Evolutionary conservation across 2,329 filamentous ascomycete genomes (phyloP), one percentile per base, ranked within the genome.

Genomic region (Chrysoporthe austroafricana): DNA sequence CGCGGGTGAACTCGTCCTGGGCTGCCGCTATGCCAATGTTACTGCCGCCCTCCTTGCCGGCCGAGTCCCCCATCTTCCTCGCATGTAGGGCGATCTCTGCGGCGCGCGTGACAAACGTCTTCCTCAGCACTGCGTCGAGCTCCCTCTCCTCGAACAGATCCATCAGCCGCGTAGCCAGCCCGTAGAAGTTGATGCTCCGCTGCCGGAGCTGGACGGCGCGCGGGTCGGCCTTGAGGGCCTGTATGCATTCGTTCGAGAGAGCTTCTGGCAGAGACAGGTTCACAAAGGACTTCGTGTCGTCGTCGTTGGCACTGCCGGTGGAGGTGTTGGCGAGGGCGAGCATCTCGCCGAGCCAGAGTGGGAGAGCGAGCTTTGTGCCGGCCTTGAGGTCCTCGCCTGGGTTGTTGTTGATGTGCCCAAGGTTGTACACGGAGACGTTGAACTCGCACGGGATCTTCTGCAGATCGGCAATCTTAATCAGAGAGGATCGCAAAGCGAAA

Each of bases 391-490:
- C 80, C 43, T 85, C 81, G 2, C 79, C 77, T 34, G 91, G 86
- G 75, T 93, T 95, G 75, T 94, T 94, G 80, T 97, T 94, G 69
- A 99, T 86, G 77, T 97, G 93, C 72, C 94, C 94, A 58, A 98
- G 87, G 66, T 92, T 90, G 26, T 94, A 91, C 43, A 97, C 90
- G 69, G 95, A 91, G 75, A 97, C 87, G 76, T 97, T 92, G 80
- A 98, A 97, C 63, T 92, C 96, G 82, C 94, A 97, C 52, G 96
- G 95, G 43, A 97, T 88, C 91, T 97, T 98, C 90, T 97, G 73
- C 36, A 21, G 56, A 36, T 4, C 0, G 36, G 46, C 4, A 18
- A n/a, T 18, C 39, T 61, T 42, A 42, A 42, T 36, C 18, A 34
- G 18, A n/a, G 26, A 54, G 32, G 32, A 32, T 36, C 11, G 18